Percentiles rank a stretch among this genome's conserved stretches.
Conservation (phyloP, 1,139 yeast species). For the Yamadazyma atlantica region DNA sequence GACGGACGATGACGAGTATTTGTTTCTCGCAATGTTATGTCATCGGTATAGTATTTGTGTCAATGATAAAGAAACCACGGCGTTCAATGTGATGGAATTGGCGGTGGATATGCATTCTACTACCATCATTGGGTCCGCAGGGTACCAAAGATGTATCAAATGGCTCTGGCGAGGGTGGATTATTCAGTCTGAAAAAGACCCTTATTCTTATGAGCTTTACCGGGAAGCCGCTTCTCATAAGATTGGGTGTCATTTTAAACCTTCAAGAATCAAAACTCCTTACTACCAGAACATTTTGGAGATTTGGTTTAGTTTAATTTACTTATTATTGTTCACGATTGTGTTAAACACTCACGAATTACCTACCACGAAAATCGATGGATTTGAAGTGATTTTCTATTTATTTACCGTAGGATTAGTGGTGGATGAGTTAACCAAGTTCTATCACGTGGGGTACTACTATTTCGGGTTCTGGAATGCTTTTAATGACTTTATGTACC, state of each 20-base stretch:
- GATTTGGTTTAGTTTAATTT: slow-evolving; percentile 64
- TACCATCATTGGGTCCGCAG: slow-evolving; percentile 71
- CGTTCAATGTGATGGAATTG: slow-evolving; percentile 72
- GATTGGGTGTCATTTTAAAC: slow-evolving; percentile 69
- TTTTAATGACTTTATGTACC: slow-evolving; percentile 70
- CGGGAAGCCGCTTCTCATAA: slow-evolving; percentile 57
- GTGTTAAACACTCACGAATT: slow-evolving; percentile 55
- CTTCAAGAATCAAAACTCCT: slow-evolving; percentile 83
- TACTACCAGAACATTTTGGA: slow-evolving; percentile 75
- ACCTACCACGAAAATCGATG: slow-evolving; percentile 31
- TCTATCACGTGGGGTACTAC: slow-evolving; percentile 72
- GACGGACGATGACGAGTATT: slow-evolving; percentile 56
- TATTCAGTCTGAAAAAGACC: slow-evolving; percentile 69
- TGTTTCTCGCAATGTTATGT: slow-evolving; percentile 76
- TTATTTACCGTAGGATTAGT: slow-evolving; percentile 66
- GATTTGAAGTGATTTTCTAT: slow-evolving; percentile 57
- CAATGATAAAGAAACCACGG: slow-evolving; percentile 60
- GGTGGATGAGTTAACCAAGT: slow-evolving; percentile 65
- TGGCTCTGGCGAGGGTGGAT: slow-evolving; percentile 97
- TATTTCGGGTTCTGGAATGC: slow-evolving; percentile 81
- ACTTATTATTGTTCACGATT: slow-evolving; percentile 59
- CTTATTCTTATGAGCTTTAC: slow-evolving; percentile 66
- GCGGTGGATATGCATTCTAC: slow-evolving; percentile 88
- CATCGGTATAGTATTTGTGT: slow-evolving; percentile 69
- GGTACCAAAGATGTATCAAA: slow-evolving; percentile 81